Percentiles rank a stretch among this genome's conserved stretches.
Conservation (phyloP, 257 asterid genomes). For the Sherardia arvensis region DNA sequence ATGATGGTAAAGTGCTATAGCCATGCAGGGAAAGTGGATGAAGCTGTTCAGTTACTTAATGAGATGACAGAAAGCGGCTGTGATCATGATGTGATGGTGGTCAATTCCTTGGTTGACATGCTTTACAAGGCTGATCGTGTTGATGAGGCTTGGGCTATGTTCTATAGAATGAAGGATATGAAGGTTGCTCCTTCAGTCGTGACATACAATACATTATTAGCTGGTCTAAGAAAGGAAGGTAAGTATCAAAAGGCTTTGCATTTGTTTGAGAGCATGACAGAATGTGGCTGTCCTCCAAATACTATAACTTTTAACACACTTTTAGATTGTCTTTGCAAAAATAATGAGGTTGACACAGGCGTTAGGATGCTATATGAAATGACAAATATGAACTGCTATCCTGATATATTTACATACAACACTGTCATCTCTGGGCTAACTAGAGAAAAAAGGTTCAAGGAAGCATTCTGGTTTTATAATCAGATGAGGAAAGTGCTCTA, state of each 20-base stretch:
- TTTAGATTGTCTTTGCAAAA: conserved; percentile 81
- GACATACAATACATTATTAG: conserved; percentile 84
- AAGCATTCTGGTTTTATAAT: conserved; percentile 84
- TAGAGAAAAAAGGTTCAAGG: conserved; percentile 53
- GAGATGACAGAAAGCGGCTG: conserved; percentile 70
- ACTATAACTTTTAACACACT: conserved; percentile 78
- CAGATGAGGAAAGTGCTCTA: conserved; percentile 69
- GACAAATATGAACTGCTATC: conserved; percentile 56
- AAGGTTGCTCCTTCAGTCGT: conserved; percentile 78
- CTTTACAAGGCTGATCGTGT: conserved; percentile 78
- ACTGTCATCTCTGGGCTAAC: conserved; percentile 68
- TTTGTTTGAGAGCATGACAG: conserved; percentile 61
- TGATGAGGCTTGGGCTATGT: conserved; percentile 76
- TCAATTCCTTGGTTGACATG: conserved; percentile 77
- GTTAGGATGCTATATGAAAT: conserved; percentile 55
- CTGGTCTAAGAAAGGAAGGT: conserved; percentile 88
- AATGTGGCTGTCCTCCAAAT: conserved; percentile 62
- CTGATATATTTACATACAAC: conserved; percentile 79
- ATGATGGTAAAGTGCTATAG: conserved; percentile 94
- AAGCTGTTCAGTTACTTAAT: conserved; percentile 54
- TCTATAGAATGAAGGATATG: conserved; percentile 63
- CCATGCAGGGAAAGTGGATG: conserved; percentile 62
- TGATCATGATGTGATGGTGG: conserved; percentile 61
- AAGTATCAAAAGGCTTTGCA: conserved; percentile 52
- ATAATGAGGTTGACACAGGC: conserved; percentile 63